phyloP scores from a whole-genome alignment of 352 stramenopile genomes.

The Thalassiosira mediterranea region DNA sequence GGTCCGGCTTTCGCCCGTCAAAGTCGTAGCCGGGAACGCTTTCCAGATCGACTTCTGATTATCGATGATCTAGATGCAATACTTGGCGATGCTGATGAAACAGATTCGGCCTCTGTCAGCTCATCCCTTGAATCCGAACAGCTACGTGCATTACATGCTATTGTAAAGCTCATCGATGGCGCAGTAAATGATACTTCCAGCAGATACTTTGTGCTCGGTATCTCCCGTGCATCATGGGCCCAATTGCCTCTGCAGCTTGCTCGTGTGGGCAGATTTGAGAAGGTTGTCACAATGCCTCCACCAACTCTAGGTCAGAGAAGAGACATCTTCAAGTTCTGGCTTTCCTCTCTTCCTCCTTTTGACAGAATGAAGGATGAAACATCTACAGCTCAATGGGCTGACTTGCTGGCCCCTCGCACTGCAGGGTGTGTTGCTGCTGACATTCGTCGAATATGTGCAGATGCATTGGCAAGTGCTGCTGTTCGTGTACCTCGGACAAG shows the following conservation, averaged over 20 bases:
- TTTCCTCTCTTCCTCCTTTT: slow-evolving; percentile 39
- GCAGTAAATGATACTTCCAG: slow-evolving; percentile 10
- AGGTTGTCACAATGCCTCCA: slow-evolving; percentile 62
- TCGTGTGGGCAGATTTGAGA: slow-evolving; percentile 71
- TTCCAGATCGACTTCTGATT: no score
- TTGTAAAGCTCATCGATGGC: slow-evolving; percentile 57
- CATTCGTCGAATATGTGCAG: slow-evolving; percentile 61
- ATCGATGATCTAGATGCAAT: slow-evolving; percentile 77
- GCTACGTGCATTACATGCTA: slow-evolving; percentile 50
- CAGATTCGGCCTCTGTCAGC: slow-evolving; percentile 35
- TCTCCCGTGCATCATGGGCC: slow-evolving; percentile 32
- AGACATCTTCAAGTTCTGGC: slow-evolving; percentile 62
- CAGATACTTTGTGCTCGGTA: slow-evolving; percentile 36
- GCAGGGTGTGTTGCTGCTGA: slow-evolving; percentile 74
- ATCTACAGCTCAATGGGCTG: slow-evolving; percentile 44
- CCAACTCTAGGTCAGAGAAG: slow-evolving; percentile 65
- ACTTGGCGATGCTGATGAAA: slow-evolving; percentile 26
- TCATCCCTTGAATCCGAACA: slow-evolving; percentile 56
- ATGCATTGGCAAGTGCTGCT: slow-evolving; percentile 60
- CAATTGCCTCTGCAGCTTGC: slow-evolving; percentile 56
- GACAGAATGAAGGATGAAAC: neutral
- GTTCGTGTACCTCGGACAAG: slow-evolving; percentile 14
- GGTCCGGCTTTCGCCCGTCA: no score
- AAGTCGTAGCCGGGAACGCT: no score
- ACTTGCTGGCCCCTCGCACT: slow-evolving; percentile 55